Percentiles rank a stretch among this genome's conserved stretches.
These are phyloP conservation scores for Morella rubra DNA, from an alignment of 306 rosid species.

Conservation along the genomic window DNA sequence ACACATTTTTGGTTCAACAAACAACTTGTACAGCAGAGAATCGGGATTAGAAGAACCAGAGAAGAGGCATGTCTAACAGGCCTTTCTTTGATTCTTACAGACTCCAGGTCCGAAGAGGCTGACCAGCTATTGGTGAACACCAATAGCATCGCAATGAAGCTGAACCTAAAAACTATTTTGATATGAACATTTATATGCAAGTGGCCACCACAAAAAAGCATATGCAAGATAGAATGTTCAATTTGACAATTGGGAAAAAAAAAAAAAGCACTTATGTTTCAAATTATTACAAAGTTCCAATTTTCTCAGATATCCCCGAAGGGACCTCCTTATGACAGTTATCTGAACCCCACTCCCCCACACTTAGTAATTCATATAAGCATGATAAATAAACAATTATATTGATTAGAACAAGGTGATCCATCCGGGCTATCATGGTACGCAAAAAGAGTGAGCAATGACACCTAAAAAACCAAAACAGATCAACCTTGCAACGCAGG, in stretches of 20 bases:
- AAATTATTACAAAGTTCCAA: background rate
- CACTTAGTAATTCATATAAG: background rate
- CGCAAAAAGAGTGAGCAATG: background rate
- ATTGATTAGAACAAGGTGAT: background rate
- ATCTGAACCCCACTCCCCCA: no score
- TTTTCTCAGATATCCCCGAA: no score
- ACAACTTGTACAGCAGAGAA: background rate
- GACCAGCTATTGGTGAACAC: background rate
- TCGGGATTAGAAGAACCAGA: background rate
- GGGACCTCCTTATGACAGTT: no score
- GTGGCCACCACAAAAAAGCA: background rate
- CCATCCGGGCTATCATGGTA: background rate
- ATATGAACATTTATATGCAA: background rate
- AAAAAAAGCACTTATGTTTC: no score
- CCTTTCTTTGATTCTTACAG: background rate
- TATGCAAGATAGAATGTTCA: background rate
- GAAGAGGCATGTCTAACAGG: background rate
- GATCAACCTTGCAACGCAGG: background rate
- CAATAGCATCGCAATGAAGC: background rate
- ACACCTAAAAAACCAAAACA: background rate
- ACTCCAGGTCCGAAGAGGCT: background rate
- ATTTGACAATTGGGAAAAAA: background rate
- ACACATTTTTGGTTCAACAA: background rate
- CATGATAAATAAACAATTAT: background rate
- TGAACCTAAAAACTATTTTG: background rate